phyloP scores from a whole-genome alignment of 306 rosid species.

The Prunus dulcis region DNA sequence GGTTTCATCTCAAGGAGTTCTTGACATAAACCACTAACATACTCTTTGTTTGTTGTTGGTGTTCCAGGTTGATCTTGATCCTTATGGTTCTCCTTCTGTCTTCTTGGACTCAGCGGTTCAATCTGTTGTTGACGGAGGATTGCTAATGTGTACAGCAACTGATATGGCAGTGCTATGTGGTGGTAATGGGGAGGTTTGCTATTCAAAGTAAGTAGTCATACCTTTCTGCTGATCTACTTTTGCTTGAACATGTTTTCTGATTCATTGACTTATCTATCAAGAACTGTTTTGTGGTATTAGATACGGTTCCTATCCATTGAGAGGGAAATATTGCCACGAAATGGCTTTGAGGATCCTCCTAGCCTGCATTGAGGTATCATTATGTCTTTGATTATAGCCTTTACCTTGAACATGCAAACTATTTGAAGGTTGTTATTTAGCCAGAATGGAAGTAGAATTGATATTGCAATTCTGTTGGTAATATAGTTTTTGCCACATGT shows the following conservation, averaged over 20 bases:
- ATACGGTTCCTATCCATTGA: conserved; percentile 90
- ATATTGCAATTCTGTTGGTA: not conserved
- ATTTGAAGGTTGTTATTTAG: not conserved
- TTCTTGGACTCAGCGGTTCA: conserved; percentile 98
- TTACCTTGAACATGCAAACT: not conserved
- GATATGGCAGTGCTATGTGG: conserved; percentile 99
- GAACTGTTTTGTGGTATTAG: conserved; percentile 43
- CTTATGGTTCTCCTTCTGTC: conserved; percentile 93
- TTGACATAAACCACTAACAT: conserved; percentile 8
- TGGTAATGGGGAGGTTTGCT: conserved; percentile 98
- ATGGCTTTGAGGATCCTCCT: conserved; percentile 97
- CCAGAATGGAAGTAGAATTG: not conserved
- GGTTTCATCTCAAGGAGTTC: not conserved
- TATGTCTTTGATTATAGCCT: conserved; percentile 8
- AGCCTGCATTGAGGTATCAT: conserved; percentile 86
- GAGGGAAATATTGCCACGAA: conserved; percentile 95
- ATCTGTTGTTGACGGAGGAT: conserved; percentile 93
- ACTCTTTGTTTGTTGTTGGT: conserved; percentile 2
- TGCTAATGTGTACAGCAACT: conserved; percentile 98
- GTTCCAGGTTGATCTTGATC: conserved; percentile 98
- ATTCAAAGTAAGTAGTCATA: conserved; percentile 74
- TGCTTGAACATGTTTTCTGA: conserved; percentile 5
- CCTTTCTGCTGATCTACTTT: conserved; percentile 20
- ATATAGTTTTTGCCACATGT: not conserved
- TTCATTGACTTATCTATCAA: conserved; percentile 19